These are phyloP conservation scores for Yamagishiella unicocca DNA, from an alignment of 139 green algal genomes.

Conservation along the genomic window DNA sequence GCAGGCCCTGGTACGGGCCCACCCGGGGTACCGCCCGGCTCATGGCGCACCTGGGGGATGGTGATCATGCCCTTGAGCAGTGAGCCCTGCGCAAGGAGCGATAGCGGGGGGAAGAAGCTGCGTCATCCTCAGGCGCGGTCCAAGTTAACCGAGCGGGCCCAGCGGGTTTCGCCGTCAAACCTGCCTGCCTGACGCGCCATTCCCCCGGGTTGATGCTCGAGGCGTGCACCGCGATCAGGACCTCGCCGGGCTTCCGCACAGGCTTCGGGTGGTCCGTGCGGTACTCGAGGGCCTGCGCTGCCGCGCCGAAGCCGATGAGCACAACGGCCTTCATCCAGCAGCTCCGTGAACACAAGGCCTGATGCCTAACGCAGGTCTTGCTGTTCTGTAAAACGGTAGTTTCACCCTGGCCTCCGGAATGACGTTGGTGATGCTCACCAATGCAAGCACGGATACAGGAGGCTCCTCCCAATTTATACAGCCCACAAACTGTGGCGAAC, in stretches of 20 bases:
- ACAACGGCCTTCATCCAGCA: slow-evolving; percentile 39
- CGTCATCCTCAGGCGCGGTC: background rate
- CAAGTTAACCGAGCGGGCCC: too few relatives aligned
- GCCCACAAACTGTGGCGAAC: too few relatives aligned
- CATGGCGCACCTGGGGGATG: background rate
- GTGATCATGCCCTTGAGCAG: slow-evolving; percentile 19
- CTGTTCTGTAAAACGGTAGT: too few relatives aligned
- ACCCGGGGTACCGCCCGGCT: too few relatives aligned
- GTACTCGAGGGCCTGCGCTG: background rate
- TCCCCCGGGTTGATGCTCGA: slow-evolving; percentile 10
- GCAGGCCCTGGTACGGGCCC: too few relatives aligned
- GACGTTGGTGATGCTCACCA: too few relatives aligned
- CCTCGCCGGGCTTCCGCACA: slow-evolving; percentile 14
- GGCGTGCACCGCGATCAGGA: slow-evolving; percentile 15
- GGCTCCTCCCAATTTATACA: too few relatives aligned
- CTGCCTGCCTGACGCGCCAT: background rate
- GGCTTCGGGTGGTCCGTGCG: slow-evolving; percentile 22
- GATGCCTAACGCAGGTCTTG: too few relatives aligned
- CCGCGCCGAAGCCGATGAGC: background rate
- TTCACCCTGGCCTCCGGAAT: too few relatives aligned
- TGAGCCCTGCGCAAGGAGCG: background rate
- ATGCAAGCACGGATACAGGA: too few relatives aligned
- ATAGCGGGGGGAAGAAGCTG: background rate
- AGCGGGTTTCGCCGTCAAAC: too few relatives aligned
- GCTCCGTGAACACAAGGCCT: too few relatives aligned